phyloP scores from a whole-genome alignment of 106 monocot species.

The Triglochin maritima region DNA sequence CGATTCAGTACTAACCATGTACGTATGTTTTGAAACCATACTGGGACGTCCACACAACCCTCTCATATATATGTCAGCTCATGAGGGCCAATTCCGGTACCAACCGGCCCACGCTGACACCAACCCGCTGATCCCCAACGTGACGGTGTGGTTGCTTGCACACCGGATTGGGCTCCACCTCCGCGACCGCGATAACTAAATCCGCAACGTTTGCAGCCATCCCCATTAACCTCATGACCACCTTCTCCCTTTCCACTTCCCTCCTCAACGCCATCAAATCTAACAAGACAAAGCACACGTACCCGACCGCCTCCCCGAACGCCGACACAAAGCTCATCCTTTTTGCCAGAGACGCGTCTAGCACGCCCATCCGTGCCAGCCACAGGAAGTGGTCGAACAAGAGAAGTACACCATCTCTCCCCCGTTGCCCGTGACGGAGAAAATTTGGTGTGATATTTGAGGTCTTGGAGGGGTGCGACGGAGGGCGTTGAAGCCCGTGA shows the following conservation, averaged over 20 bases:
- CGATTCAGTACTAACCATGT: too few species aligned
- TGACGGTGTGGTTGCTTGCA: conserved; percentile 74
- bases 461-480: conserved; percentile 42
- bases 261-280: conserved; percentile 60
- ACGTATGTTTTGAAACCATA: too few species aligned
- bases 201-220: conserved; percentile 74
- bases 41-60: too few species aligned
- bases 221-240: conserved; percentile 87
- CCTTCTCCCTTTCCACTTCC: conserved; percentile 31
- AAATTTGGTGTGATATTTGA: conserved; percentile 17
- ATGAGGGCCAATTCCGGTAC: conserved; percentile 92
- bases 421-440: conserved; percentile 66
- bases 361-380: conserved; percentile 55
- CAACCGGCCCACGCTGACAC: conserved; percentile 99
- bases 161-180: conserved; percentile 77
- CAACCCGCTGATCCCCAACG: conserved; percentile 80
- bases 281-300: conserved; percentile 66
- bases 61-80: background rate
- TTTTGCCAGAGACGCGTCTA: conserved; percentile 44
- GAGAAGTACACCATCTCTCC: conserved; percentile 99
- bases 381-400: conserved; percentile 95
- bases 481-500: conserved; percentile 84
- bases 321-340: conserved; percentile 81
- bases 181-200: conserved; percentile 67
- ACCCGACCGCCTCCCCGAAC: conserved; percentile 78